phyloP scores from a whole-genome alignment of 2,329 filamentous ascomycete species.

The Amphichorda felina region DNA sequence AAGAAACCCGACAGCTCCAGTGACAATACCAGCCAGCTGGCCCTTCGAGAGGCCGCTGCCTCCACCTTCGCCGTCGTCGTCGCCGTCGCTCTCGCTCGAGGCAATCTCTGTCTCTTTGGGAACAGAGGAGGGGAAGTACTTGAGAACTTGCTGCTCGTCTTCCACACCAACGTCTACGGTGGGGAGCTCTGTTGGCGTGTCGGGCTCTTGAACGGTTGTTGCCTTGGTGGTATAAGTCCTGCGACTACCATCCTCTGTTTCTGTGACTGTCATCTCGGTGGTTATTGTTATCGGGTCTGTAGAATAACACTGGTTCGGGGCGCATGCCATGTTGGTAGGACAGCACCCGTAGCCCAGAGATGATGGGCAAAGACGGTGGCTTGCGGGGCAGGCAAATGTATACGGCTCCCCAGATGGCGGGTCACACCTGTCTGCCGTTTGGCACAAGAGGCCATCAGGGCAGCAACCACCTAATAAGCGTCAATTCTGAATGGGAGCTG shows the following conservation, averaged over 20 bases:
- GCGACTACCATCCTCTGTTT: constrained; percentile 25
- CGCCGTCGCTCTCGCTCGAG: constrained; percentile 11
- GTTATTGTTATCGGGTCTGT: constrained; percentile 32
- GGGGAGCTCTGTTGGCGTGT: constrained; percentile 9
- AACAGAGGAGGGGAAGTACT: constrained; percentile 30
- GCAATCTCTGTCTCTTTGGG: constrained; percentile 21
- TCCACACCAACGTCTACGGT: constrained; percentile 10
- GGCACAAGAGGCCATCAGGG: constrained; percentile 31
- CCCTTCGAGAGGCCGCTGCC: constrained; percentile 22
- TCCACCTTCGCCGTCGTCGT: constrained; percentile 10
- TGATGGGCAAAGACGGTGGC: constrained; percentile 35
- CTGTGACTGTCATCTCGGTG: constrained; percentile 30
- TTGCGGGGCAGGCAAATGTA: constrained; percentile 28
- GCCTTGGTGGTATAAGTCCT: constrained; percentile 26
- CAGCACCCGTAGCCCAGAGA: constrained; percentile 43
- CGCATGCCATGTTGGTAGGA: constrained; percentile 35
- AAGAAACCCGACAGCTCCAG: constrained; percentile 34
- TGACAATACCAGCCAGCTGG: constrained; percentile 41
- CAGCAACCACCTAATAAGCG: constrained; percentile 33
- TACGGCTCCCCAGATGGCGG: constrained; percentile 28
- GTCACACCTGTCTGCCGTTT: constrained; percentile 23
- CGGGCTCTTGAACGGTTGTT: background rate
- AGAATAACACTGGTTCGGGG: constrained; percentile 32
- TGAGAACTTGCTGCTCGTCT: constrained; percentile 21
- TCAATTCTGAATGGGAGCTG: background rate